Evolutionary conservation across 345 rosid species (phyloP).

Genomic region (Aurinia saxatilis): DNA sequence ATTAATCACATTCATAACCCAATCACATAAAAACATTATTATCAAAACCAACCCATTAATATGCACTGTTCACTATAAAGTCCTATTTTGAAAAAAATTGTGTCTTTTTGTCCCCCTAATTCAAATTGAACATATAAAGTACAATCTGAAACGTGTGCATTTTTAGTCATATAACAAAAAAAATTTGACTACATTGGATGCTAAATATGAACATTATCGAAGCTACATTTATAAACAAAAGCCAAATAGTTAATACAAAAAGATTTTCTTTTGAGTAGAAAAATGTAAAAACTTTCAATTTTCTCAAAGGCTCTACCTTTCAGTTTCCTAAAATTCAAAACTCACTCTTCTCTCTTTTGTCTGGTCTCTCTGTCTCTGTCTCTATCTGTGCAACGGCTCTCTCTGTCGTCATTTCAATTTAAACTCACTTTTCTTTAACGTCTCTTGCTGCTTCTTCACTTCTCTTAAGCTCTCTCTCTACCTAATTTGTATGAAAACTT

Average conservation of each 20-base stretch:
- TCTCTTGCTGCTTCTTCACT: slow-evolving; percentile 10
- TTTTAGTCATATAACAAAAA: not conserved
- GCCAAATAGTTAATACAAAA: not conserved
- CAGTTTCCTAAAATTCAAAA: slow-evolving; percentile 21
- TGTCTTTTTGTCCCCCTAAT: slow-evolving; percentile 15
- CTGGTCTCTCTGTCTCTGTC: slow-evolving; percentile 8
- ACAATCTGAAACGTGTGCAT: not conserved
- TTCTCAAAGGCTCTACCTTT: slow-evolving; percentile 23
- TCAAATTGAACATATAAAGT: slow-evolving; percentile 13
- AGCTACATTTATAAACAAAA: slow-evolving; percentile 19
- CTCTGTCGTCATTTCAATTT: slow-evolving; percentile 28
- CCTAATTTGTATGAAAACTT: not conserved
- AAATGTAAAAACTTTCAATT: slow-evolving; percentile 9
- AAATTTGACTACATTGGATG: slow-evolving; percentile 2
- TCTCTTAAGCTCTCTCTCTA: slow-evolving; percentile 9
- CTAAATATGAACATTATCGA: slow-evolving; percentile 1
- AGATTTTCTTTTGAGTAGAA: not conserved
- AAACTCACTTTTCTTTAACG: slow-evolving; percentile 7
- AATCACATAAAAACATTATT: not conserved
- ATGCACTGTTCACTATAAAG: slow-evolving; percentile 25
- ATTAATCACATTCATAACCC: not conserved
- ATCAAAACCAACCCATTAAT: not conserved
- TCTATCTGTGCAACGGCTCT: slow-evolving; percentile 26
- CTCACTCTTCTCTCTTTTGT: no score
- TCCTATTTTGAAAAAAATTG: slow-evolving; percentile 3